Evolutionary conservation across 2,329 filamentous ascomycete species (phyloP), one percentile per base, ranked within the genome.

Genomic region (Juglanconis oblonga): DNA sequence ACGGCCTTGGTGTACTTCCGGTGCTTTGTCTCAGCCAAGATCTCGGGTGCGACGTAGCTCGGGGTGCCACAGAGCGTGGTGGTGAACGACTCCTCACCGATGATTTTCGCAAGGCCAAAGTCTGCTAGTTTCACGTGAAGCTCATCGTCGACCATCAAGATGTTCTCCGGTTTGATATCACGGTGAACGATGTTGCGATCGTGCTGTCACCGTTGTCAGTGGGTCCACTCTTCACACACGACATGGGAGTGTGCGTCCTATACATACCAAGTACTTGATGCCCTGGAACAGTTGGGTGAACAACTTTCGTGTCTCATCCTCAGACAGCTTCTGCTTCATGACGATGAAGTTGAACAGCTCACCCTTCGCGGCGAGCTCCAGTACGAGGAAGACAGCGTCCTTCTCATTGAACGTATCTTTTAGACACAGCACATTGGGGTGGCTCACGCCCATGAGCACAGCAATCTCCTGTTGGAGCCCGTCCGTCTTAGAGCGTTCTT

Each of bases 101-200:
- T 97, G 66, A 99, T 98, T 77, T 99, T 99, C 47, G 95, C 94
- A 42, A 99, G 82, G 50, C 95, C 95, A 74, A 99, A 99, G 74
- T 99, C 95, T 24, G 93, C 95, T 63, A 99, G 78, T 76, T 99
- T 99, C 64, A 97, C 88, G 61, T 88, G 87, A 33, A 97, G 77
- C 38, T 95, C 83, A 69, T 91, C 92, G 74, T 97, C 92, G 5
- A 89, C 87, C 40, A 99, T 79, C 8, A 99, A 78, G 38, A 99
- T 98, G 69, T 98, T 98, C 72, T 98, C 94, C 0, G 93, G 94
- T 74, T 97, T 98, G 76, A 99, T 97, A 68, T 99, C 95, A 60
- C 95, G 89, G 73, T 99, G 95, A 5, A 98, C 93, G 72, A 99
- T 96, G 68, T 95, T 96, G 64, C 95, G 90, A 63, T 98, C 95